Conservation (phyloP, 2,329 filamentous ascomycete genomes). For the Colletotrichum siamense region DNA sequence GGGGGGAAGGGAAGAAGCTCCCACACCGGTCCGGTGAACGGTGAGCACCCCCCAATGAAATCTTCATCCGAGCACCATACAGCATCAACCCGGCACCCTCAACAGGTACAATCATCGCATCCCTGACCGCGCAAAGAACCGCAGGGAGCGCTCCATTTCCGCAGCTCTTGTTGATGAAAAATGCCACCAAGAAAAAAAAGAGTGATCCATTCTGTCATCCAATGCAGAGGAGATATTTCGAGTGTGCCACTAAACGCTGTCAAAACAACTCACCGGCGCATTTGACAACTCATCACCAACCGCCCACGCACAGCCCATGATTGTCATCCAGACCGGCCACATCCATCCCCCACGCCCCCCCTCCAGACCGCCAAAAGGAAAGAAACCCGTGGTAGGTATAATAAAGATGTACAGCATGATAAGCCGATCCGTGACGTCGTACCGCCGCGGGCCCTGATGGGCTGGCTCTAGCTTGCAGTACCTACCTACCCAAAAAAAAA, state of each 20-base stretch:
- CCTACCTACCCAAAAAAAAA: not conserved
- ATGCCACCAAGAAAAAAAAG: not conserved
- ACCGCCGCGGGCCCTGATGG: not conserved
- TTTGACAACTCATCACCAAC: not conserved
- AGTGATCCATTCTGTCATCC: not conserved
- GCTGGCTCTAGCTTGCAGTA: not conserved
- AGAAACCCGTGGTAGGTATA: not conserved
- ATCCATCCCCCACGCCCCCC: not conserved
- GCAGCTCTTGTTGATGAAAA: not conserved
- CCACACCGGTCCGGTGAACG: not conserved
- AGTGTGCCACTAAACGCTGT: not conserved
- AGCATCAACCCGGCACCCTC: not conserved
- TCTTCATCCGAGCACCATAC: not conserved
- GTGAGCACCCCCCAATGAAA: not conserved
- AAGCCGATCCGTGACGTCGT: slow-evolving; percentile 10
- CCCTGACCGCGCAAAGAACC: not conserved
- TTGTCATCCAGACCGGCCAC: not conserved
- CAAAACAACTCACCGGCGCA: not conserved
- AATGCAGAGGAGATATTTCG: not conserved
- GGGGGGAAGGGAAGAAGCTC: not conserved
- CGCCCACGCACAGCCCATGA: not conserved
- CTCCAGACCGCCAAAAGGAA: not conserved
- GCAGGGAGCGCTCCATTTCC: not conserved
- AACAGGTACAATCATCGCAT: not conserved
- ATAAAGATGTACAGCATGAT: not conserved